Evolutionary conservation across 345 rosid species (phyloP), one percentile per base, ranked within the genome.

Genomic region (Populus nigra): DNA sequence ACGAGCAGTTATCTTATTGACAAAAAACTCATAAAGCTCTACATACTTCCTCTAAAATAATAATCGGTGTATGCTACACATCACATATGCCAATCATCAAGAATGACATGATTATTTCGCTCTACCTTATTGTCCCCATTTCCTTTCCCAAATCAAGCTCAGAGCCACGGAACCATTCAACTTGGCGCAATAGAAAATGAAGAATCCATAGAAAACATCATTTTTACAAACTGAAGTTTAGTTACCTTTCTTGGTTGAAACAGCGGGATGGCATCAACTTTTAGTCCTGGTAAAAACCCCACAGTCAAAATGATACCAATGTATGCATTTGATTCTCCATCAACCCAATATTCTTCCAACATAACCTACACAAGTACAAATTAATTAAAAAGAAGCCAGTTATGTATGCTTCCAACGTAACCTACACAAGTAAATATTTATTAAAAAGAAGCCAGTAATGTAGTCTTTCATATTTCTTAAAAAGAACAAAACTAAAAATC

Each of bases 221-320:
- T 33, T 53, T 53, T 53, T 53, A 22, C 9, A 53, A 53, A 53
- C 23, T 53, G n/a, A 20, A 8, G 59, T 27, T 59, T 69, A 31
- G 22, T 53, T 80, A 91, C 94, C 93, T 73, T 80, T 22, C 38
- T 35, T 1, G 50, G 76, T 66, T 47, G 79, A 55, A 84, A 38
- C 41, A 86, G 77, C 17, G 97, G 91, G 82, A 95, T 81, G 59
- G 74, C 91, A 23, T 90, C 94, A 55, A 91, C 99, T 84, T 88
- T 90, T 20, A 91, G 72, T 80, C 99, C 99, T 3, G 99, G 99
- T 23, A 93, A 57, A 83, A 82, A 93, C 49, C 97, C 98, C 43
- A 94, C 84, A 1, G 96, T 90, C 87, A 95, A 79, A 36, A 84
- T 75, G 22, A 91, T 82, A 72, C 93, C 93, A 25, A 63, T 27